A percentile compares a stretch with the other conserved stretches of the same genome.
phyloP scores from a whole-genome alignment of 164 flowering plant species.

The Stephania japonica region DNA sequence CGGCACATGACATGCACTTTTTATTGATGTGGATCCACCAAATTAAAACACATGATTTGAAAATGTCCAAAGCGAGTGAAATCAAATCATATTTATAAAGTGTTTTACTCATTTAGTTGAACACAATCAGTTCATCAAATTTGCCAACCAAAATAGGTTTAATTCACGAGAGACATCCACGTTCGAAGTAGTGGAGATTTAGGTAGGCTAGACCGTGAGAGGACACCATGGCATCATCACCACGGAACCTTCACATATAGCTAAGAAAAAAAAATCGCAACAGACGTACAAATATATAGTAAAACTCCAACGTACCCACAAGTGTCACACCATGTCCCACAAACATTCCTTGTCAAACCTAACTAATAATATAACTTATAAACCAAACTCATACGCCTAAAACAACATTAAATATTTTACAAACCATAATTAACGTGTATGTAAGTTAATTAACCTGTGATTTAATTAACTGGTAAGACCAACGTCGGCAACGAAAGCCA shows the following conservation, averaged over 20 bases:
- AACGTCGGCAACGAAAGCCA: not conserved
- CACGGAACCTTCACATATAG: not conserved
- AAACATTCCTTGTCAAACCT: slow-evolving; percentile 4
- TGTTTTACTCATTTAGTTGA: too few relatives aligned
- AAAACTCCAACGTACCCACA: not conserved
- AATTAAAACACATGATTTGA: too few relatives aligned
- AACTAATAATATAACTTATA: not conserved
- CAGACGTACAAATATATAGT: not conserved
- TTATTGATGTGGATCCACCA: too few relatives aligned
- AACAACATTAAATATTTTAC: not conserved
- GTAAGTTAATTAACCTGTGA: too few relatives aligned
- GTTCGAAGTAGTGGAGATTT: not conserved
- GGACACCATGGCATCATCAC: not conserved
- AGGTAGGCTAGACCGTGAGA: not conserved
- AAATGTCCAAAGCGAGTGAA: too few relatives aligned
- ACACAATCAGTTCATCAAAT: not conserved
- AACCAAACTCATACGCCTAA: not conserved
- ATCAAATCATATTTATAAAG: too few relatives aligned
- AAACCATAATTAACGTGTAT: not conserved
- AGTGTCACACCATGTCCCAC: not conserved
- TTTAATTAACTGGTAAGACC: too few relatives aligned
- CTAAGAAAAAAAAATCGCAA: not conserved
- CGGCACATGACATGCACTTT: too few relatives aligned
- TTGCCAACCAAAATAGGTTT: not conserved
- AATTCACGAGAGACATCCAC: not conserved